Conservation (phyloP, 768 basidiomycete genomes). For the Daedalea quercina region DNA sequence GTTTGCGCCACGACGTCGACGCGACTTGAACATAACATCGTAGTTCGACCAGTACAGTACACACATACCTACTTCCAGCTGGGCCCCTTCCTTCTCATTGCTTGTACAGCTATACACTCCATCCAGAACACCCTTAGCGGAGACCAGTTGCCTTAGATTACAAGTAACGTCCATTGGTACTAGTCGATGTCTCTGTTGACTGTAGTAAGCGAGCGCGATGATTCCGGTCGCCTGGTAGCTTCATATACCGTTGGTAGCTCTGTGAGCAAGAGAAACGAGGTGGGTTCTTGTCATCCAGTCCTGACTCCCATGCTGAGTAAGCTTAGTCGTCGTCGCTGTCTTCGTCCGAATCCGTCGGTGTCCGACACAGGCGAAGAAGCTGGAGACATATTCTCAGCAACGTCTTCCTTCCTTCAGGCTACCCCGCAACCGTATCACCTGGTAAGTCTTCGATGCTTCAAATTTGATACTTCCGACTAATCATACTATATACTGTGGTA, state of each 20-base stretch:
- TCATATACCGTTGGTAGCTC: neutral
- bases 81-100: no score
- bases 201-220: conserved; percentile 11
- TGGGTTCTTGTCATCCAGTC: neutral
- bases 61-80: no score
- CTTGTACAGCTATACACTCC: no score
- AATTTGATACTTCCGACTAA: neutral
- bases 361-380: neutral
- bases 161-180: no score
- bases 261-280: neutral
- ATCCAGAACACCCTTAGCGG: no score
- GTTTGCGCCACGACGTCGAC: no score
- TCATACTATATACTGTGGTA: neutral
- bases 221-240: conserved; percentile 10
- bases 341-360: neutral
- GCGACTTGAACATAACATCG: no score
- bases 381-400: conserved; percentile 27
- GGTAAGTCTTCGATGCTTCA: conserved; percentile 31
- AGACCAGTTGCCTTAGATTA: no score
- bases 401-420: conserved; percentile 58
- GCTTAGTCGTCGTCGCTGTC: neutral
- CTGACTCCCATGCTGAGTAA: neutral
- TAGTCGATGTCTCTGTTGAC: neutral
- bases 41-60: no score
- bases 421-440: conserved; percentile 53